Evolutionary conservation across 2,329 filamentous ascomycete species (phyloP), one percentile per base, ranked within the genome.

Genomic region (Botrytis paeoniae): DNA sequence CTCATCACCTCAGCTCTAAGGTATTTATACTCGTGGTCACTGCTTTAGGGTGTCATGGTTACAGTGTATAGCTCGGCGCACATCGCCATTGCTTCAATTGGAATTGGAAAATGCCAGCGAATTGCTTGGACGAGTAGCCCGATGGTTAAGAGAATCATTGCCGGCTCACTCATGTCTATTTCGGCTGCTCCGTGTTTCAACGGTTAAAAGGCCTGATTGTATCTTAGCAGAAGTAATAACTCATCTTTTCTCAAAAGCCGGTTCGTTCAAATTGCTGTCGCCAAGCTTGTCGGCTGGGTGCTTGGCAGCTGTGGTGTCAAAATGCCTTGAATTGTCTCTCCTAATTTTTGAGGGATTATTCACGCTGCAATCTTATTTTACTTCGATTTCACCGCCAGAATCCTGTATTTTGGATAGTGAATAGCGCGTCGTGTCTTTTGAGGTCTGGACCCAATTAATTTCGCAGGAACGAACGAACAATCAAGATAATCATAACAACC

Each of bases 251-350:
- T 35, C 9, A 41, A 37, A 41, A 57, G 39, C 65, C n/a, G 54
- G 65, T 54, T 68, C 41, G 32, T 29, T 39, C 45, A 57, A 57
- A 16, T 22, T 45, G 61, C n/a, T 69, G 32, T 60, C 29, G 70
- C 70, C 70, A 72, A 72, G 70, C 39, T 29, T 10, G 32, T 61
- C 39, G 70, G 70, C 63, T 69, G 63, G 25, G 16, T 29, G 41
- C 63, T 72, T 72, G 70, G 70, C 70, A 72, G 63, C 63, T 69
- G 70, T 69, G 41, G 70, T 72, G 41, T 69, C 63, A 9, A 59
- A 54, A 41, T 65, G 54, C 39, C 18, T 59, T 32, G 43, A 20
- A 41, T 57, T 71, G 29, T n/a, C 43, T 43, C 57, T 32, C 62
- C 41, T 14, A 4, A 35, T 71, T 32, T 9, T 5, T 45, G 54